Percentiles rank a stretch among this genome's conserved stretches.
phyloP scores from a whole-genome alignment of 257 asterid species.

The Penstemon newberryi region DNA sequence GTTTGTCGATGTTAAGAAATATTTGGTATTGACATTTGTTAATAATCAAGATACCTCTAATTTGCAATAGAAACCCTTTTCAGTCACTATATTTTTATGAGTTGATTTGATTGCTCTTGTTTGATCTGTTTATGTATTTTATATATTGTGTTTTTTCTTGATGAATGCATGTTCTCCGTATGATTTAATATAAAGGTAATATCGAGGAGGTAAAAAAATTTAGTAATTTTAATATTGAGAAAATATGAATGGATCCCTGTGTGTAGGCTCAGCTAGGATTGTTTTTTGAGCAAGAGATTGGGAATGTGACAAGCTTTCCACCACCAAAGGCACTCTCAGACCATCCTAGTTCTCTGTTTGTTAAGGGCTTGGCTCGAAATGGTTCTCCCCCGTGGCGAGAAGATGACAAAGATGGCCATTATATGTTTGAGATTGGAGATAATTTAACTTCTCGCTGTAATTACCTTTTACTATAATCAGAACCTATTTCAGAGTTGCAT shows the following conservation, averaged over 20 bases:
- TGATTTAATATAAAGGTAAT: constrained; percentile 30
- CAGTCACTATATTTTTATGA: too few relatives aligned
- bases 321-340: constrained; percentile 59
- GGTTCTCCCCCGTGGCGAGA: constrained; percentile 90
- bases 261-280: constrained; percentile 99
- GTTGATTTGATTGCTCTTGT: too few relatives aligned
- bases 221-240: constrained; percentile 24
- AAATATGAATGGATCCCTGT: constrained; percentile 71
- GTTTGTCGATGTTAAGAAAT: too few relatives aligned
- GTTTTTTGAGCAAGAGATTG: constrained; percentile 84
- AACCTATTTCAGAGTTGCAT: constrained; percentile 21
- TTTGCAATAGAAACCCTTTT: too few relatives aligned
- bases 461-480: constrained; percentile 50
- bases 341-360: constrained; percentile 55
- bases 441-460: constrained; percentile 97
- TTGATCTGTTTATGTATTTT: neutral
- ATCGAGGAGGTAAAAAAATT: constrained; percentile 42
- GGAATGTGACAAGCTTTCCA: constrained; percentile 77
- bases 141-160: neutral
- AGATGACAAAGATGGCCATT: constrained; percentile 98
- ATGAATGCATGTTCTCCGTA: constrained; percentile 18
- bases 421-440: constrained; percentile 93
- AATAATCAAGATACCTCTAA: neutral
- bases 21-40: neutral
- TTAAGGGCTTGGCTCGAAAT: constrained; percentile 67